Conservation (phyloP, 2,329 filamentous ascomycete species). For the Botrytis tulipae region DNA sequence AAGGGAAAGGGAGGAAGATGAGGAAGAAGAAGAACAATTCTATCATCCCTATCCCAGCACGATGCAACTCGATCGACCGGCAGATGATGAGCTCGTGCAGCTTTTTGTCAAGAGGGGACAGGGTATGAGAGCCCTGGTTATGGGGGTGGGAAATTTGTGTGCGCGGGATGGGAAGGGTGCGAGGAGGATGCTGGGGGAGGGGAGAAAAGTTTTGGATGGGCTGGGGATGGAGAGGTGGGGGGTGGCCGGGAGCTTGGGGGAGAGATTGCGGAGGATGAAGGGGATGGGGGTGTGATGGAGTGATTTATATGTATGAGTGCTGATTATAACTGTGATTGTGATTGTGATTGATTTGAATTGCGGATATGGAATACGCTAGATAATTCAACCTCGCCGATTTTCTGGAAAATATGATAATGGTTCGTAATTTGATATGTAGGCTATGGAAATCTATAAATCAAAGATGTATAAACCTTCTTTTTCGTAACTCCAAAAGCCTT, state of each 20-base stretch:
- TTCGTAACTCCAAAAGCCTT: too few relatives aligned
- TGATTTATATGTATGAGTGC: too few relatives aligned
- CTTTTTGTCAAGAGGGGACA: constrained; percentile 52
- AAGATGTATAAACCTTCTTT: too few relatives aligned
- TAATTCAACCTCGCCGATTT: too few relatives aligned
- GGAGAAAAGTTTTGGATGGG: constrained; percentile 28
- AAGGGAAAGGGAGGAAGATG: neutral
- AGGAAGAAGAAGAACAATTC: constrained; percentile 20
- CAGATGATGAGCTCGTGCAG: constrained; percentile 58
- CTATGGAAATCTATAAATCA: too few relatives aligned
- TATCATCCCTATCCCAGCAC: constrained; percentile 41
- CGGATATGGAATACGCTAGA: too few relatives aligned
- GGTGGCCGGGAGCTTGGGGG: neutral
- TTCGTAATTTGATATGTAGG: too few relatives aligned
- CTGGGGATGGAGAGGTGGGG: neutral
- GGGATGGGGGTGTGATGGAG: neutral
- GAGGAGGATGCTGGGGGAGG: constrained; percentile 39
- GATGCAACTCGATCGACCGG: constrained; percentile 54
- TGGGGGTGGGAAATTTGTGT: constrained; percentile 52
- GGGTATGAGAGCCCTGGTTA: constrained; percentile 50
- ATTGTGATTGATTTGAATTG: too few relatives aligned
- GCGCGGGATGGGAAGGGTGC: constrained; percentile 38
- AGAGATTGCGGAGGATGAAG: neutral
- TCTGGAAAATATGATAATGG: too few relatives aligned
- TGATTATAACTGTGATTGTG: too few relatives aligned